Evolutionary conservation across 768 basidiomycete genomes (phyloP).

Genomic region (Leccinum subgranulosum): DNA sequence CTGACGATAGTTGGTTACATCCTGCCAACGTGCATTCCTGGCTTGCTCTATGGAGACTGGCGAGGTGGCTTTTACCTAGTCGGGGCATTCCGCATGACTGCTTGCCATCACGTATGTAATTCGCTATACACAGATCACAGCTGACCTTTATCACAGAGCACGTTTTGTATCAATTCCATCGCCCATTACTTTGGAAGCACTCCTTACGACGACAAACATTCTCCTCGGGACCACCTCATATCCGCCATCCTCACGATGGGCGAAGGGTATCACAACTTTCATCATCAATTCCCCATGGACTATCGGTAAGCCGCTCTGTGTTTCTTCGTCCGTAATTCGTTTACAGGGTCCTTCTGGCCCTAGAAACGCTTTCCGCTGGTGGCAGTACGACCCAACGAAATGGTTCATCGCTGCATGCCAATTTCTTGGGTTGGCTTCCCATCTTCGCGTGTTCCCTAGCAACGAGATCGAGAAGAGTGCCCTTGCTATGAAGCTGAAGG

Average conservation of each 20-base stretch:
- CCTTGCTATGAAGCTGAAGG: conserved; percentile 80
- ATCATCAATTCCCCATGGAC: conserved; percentile 86
- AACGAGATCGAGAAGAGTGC: conserved; percentile 85
- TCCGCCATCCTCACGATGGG: conserved; percentile 80
- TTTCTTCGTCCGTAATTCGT: neutral
- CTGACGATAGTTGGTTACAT: conserved; percentile 66
- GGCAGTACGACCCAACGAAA: conserved; percentile 68
- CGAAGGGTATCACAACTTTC: conserved; percentile 71
- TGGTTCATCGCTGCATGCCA: conserved; percentile 76
- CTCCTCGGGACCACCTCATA: conserved; percentile 74
- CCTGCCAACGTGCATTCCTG: conserved; percentile 67
- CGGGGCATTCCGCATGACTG: conserved; percentile 64
- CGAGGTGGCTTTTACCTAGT: conserved; percentile 74
- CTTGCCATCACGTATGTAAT: conserved; percentile 75
- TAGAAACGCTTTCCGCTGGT: conserved; percentile 74
- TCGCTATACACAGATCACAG: neutral
- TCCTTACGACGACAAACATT: conserved; percentile 78
- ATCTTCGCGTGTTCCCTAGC: conserved; percentile 81
- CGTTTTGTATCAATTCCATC: conserved; percentile 86
- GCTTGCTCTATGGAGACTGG: conserved; percentile 73
- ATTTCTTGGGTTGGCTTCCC: conserved; percentile 66
- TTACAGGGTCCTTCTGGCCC: conserved; percentile 4
- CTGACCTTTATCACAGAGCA: conserved; percentile 47
- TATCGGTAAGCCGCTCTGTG: conserved; percentile 29
- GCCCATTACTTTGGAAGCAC: conserved; percentile 82